Evolutionary conservation across 2,329 filamentous ascomycete species (phyloP).

Genomic region (Paracorniculantispora psalliotae): DNA sequence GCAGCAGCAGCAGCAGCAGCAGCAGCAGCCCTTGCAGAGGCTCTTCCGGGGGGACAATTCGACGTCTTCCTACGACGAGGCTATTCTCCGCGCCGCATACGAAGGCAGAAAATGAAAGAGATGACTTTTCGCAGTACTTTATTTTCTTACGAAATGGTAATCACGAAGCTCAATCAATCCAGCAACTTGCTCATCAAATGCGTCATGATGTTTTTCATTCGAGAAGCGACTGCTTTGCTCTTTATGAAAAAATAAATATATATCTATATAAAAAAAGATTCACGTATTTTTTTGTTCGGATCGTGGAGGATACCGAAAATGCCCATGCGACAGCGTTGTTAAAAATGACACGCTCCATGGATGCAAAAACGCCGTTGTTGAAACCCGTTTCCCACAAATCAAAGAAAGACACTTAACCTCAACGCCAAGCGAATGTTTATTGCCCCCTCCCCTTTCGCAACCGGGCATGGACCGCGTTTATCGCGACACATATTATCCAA

Average conservation of each 20-base stretch:
- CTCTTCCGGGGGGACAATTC: slow-evolving; percentile 30
- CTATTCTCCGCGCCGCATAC: slow-evolving; percentile 31
- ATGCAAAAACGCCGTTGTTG: slow-evolving; percentile 49
- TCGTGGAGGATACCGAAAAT: slow-evolving; percentile 39
- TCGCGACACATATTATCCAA: slow-evolving; percentile 15
- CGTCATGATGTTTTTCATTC: background rate
- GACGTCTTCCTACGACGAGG: slow-evolving; percentile 31
- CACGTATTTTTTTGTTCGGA: slow-evolving; percentile 24
- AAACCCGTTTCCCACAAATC: slow-evolving; percentile 42
- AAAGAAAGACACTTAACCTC: slow-evolving; percentile 23
- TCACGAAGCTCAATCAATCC: background rate
- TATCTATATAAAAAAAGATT: slow-evolving; percentile 6
- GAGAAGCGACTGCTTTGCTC: slow-evolving; percentile 2
- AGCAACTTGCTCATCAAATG: background rate
- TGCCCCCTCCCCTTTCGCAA: background rate
- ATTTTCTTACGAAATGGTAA: background rate
- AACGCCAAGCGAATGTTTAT: slow-evolving; percentile 33
- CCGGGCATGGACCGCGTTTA: background rate
- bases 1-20: background rate
- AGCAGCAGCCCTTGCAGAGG: slow-evolving; percentile 17
- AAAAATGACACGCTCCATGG: slow-evolving; percentile 19
- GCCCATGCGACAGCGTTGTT: slow-evolving; percentile 2
- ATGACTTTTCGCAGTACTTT: too few species aligned
- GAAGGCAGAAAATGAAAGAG: slow-evolving; percentile 22
- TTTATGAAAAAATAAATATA: background rate